Percentiles rank a stretch among this genome's conserved stretches.
These are phyloP conservation scores for Butyriboletus loyo DNA, from an alignment of 768 basidiomycete genomes.

Conservation along the genomic window DNA sequence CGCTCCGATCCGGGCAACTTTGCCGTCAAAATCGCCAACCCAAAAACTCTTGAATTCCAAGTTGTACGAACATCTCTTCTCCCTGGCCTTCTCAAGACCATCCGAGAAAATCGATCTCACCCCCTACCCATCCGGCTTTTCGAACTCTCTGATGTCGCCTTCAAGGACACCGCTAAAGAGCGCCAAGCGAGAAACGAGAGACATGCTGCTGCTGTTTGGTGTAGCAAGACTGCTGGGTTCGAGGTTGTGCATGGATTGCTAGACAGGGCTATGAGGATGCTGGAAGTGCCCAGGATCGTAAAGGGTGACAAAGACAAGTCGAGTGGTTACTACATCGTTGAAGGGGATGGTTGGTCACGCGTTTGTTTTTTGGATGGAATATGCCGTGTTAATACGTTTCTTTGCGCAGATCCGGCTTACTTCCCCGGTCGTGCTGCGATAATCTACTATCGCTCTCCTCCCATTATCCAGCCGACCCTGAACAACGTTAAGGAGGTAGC, in stretches of 20 bases:
- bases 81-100: constrained; percentile 93
- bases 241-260: constrained; percentile 94
- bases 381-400: constrained; percentile 4
- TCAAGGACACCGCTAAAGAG: constrained; percentile 78
- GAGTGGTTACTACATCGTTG: constrained; percentile 90
- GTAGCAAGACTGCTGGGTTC: constrained; percentile 95
- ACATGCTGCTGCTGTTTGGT: constrained; percentile 89
- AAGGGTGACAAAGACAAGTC: constrained; percentile 51
- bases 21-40: constrained; percentile 92
- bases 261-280: constrained; percentile 93
- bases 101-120: constrained; percentile 95
- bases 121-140: constrained; percentile 91
- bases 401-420: constrained; percentile 74
- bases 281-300: constrained; percentile 82
- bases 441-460: constrained; percentile 76
- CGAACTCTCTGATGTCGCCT: constrained; percentile 89
- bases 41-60: constrained; percentile 97
- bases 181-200: constrained; percentile 85
- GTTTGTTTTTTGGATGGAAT: background rate
- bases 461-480: constrained; percentile 27
- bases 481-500: constrained; percentile 46
- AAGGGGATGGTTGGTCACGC: constrained; percentile 66
- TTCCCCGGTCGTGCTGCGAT: constrained; percentile 94
- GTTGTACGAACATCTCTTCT: constrained; percentile 95
- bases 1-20: constrained; percentile 74